Percentiles rank a stretch among this genome's conserved stretches.
These are phyloP conservation scores for Chaetomium sp. DNA, from an alignment of 2,329 filamentous ascomycete genomes.

Conservation along the genomic window DNA sequence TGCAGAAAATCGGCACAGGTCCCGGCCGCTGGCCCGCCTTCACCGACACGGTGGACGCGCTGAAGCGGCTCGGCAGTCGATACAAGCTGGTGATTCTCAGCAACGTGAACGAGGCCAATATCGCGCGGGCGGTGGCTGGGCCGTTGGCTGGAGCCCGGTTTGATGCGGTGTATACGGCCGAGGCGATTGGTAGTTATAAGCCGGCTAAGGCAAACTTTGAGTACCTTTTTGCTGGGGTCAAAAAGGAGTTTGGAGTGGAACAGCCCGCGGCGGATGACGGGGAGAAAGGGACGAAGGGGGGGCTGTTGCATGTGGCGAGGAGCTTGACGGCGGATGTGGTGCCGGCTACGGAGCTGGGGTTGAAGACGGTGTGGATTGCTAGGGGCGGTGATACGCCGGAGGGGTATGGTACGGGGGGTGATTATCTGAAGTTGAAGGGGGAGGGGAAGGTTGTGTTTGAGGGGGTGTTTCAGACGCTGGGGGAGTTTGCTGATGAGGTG, in stretches of 20 bases:
- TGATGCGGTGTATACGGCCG: conserved; percentile 61
- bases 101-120: conserved; percentile 48
- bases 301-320: conserved; percentile 63
- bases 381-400: conserved; percentile 37
- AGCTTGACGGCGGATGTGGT: conserved; percentile 62
- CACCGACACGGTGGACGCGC: conserved; percentile 48
- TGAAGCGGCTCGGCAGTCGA: conserved; percentile 40
- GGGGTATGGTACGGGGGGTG: conserved; percentile 19
- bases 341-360: conserved; percentile 53
- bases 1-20: conserved; percentile 42
- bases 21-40: conserved; percentile 52
- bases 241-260: conserved; percentile 47
- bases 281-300: conserved; percentile 26
- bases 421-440: conserved; percentile 17
- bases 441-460: conserved; percentile 30
- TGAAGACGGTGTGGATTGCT: conserved; percentile 61
- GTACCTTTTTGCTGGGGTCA: conserved; percentile 51
- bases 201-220: conserved; percentile 58
- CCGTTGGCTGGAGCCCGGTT: conserved; percentile 45
- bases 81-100: conserved; percentile 56
- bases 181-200: conserved; percentile 68
- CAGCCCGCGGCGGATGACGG: conserved; percentile 23
- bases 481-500: conserved; percentile 35
- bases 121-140: conserved; percentile 27
- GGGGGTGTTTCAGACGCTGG: conserved; percentile 34